A percentile compares a stretch with the other conserved stretches of the same genome.
phyloP scores from a whole-genome alignment of 2,329 filamentous ascomycete genomes.

The Hymenoscyphus fructigenus region DNA sequence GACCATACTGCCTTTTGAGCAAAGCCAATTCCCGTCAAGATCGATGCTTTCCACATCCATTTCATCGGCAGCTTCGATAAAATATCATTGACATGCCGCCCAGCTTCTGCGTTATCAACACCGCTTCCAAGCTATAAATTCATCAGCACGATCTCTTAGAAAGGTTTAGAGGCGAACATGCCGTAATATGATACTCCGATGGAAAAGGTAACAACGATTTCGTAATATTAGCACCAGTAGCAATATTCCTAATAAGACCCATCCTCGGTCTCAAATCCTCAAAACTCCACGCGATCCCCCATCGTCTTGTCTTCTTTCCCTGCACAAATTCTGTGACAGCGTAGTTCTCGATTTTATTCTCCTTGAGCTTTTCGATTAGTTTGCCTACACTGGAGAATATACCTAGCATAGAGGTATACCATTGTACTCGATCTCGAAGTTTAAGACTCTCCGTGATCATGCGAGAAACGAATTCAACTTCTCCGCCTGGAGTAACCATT shows the following conservation, averaged over 20 bases:
- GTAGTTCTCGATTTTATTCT: slow-evolving; percentile 68
- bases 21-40: slow-evolving; percentile 31
- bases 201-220: slow-evolving; percentile 54
- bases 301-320: slow-evolving; percentile 75
- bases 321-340: slow-evolving; percentile 80
- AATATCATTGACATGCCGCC: slow-evolving; percentile 31
- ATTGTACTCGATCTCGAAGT: slow-evolving; percentile 63
- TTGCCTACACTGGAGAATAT: slow-evolving; percentile 69
- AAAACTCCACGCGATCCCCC: slow-evolving; percentile 91
- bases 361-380: slow-evolving; percentile 59
- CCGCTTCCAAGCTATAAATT: slow-evolving; percentile 7
- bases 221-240: slow-evolving; percentile 37
- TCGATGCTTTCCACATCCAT: slow-evolving; percentile 34
- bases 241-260: slow-evolving; percentile 39
- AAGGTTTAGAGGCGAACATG: slow-evolving; percentile 15
- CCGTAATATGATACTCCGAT: slow-evolving; percentile 44
- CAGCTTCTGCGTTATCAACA: slow-evolving; percentile 9
- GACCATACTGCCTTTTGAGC: slow-evolving; percentile 37
- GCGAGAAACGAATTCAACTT: slow-evolving; percentile 69
- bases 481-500: slow-evolving; percentile 82
- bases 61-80: slow-evolving; percentile 29
- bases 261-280: slow-evolving; percentile 60
- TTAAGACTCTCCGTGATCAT: slow-evolving; percentile 69
- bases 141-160: slow-evolving; percentile 4
- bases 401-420: slow-evolving; percentile 92